Evolutionary conservation across 2,329 filamentous ascomycete species (phyloP).

Genomic region (Aureobasidium uvarum): DNA sequence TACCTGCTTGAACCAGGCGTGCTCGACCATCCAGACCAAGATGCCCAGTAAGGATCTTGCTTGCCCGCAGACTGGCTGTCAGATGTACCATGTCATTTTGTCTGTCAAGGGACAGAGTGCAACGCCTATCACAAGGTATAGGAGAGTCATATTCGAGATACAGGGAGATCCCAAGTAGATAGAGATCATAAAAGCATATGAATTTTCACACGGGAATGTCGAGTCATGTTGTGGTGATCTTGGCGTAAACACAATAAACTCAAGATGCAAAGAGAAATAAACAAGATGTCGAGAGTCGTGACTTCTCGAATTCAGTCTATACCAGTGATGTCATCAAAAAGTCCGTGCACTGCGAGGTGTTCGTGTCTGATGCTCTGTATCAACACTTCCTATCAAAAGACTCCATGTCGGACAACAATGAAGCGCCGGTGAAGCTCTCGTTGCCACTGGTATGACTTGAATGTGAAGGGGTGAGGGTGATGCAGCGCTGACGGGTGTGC

Average conservation of each 20-base stretch:
- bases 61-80: slow-evolving; percentile 43
- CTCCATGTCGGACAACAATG: slow-evolving; percentile 29
- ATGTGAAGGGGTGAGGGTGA: not conserved
- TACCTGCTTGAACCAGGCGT: slow-evolving; percentile 37
- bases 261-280: not conserved
- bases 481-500: slow-evolving; percentile 4
- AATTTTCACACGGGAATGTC: too few relatives aligned
- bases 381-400: not conserved
- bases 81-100: slow-evolving; percentile 52
- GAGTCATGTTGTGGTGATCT: too few relatives aligned
- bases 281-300: not conserved
- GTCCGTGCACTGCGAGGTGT: not conserved
- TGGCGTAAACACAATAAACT: not conserved
- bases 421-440: slow-evolving; percentile 70
- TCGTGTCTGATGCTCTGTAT: not conserved
- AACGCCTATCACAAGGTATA: slow-evolving; percentile 50
- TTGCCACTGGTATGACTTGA: slow-evolving; percentile 60
- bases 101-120: slow-evolving; percentile 49
- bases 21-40: slow-evolving; percentile 34
- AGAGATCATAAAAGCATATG: too few relatives aligned
- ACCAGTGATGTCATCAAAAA: not conserved
- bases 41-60: slow-evolving; percentile 34
- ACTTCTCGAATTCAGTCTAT: not conserved
- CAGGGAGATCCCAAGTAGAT: not conserved
- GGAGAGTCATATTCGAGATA: slow-evolving; percentile 43